Conservation (phyloP, 148 eudicot genomes). For the Suaeda aralocaspica region DNA sequence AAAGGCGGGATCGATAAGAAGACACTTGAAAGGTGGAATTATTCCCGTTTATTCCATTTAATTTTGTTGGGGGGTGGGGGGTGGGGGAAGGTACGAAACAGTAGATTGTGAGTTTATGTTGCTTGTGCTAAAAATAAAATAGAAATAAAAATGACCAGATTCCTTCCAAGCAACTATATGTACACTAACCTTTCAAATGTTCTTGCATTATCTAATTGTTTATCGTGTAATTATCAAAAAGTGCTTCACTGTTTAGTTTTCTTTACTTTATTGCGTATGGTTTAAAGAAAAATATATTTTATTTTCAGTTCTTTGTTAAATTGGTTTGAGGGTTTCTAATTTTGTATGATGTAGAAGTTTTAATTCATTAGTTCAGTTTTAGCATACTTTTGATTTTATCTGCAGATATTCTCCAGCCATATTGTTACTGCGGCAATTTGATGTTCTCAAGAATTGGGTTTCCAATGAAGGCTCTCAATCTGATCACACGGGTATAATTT, state of each 20-base stretch:
- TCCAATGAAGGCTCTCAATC: constrained; percentile 58
- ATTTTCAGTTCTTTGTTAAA: not conserved
- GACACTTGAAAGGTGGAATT: too few relatives aligned
- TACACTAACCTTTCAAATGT: not conserved
- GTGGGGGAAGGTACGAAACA: not conserved
- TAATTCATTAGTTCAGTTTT: constrained; percentile 12
- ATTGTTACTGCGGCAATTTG: constrained; percentile 86
- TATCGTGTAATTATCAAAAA: not conserved
- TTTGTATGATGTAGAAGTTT: not conserved
- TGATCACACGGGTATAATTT: constrained; percentile 64
- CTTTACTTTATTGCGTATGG: not conserved
- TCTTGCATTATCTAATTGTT: not conserved
- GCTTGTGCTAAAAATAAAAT: not conserved
- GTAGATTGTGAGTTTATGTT: not conserved
- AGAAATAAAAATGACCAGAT: too few relatives aligned
- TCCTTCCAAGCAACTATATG: not conserved
- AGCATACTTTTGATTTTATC: constrained; percentile 13
- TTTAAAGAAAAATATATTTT: not conserved
- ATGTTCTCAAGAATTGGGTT: constrained; percentile 60
- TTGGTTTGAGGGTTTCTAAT: not conserved
- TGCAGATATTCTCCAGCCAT: constrained; percentile 83
- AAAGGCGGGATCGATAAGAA: too few relatives aligned
- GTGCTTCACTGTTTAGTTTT: not conserved
- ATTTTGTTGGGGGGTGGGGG: not conserved
- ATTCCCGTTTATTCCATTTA: too few relatives aligned